phyloP scores from a whole-genome alignment of 163 green algal genomes.

The Scenedesmus sp. region DNA sequence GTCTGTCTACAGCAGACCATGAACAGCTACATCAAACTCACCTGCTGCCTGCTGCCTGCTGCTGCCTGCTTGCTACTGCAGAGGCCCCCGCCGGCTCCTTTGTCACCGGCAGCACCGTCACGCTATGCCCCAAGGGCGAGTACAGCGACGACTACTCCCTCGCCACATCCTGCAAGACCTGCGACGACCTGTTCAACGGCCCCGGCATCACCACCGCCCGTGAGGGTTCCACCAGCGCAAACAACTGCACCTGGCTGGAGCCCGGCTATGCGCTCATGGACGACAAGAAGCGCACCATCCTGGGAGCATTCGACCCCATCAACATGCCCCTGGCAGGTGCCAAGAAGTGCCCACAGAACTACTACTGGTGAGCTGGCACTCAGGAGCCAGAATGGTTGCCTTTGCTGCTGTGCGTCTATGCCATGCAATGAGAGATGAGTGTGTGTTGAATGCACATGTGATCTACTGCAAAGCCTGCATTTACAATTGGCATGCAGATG shows the following conservation, averaged over 20 bases:
- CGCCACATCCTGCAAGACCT: background rate
- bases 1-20: no score
- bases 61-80: background rate
- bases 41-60: no score
- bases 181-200: background rate
- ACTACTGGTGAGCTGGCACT: background rate
- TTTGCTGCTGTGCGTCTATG: background rate
- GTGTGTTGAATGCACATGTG: background rate
- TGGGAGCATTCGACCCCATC: background rate
- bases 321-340: background rate
- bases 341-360: background rate
- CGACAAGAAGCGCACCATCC: background rate
- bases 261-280: background rate
- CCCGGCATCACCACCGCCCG: constrained; percentile 9
- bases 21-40: background rate
- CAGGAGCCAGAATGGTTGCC: no score
- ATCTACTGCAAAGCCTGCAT: no score
- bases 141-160: background rate
- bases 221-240: background rate
- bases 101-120: background rate
- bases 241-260: background rate
- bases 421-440: background rate
- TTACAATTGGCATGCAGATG: no score
- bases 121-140: constrained; percentile 17
- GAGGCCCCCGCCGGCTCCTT: background rate